Conservation (phyloP, 495 filamentous ascomycete species). For the Tuber microsphaerosporum region DNA sequence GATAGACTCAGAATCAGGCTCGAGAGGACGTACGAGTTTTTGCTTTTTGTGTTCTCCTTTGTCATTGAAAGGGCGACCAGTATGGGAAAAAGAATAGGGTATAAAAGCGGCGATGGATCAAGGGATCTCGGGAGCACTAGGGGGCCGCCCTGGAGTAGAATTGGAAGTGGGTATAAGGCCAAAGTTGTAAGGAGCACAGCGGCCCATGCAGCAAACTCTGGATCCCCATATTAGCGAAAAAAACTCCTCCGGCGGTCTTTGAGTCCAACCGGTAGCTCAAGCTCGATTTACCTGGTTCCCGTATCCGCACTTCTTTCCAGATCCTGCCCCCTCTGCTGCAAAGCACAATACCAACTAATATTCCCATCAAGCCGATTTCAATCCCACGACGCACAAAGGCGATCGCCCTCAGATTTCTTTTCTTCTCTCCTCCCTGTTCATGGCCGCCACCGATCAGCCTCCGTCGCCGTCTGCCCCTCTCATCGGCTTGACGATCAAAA, state of each 20-base stretch:
- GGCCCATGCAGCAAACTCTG: conserved; percentile 29
- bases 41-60: conserved; percentile 48
- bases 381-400: conserved; percentile 36
- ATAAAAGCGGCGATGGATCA: conserved; percentile 85
- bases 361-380: conserved; percentile 35
- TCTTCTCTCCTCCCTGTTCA: conserved; percentile 13
- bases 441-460: conserved; percentile 8
- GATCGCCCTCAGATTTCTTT: conserved; percentile 27
- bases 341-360: conserved; percentile 33
- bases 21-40: conserved; percentile 51
- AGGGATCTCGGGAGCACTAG: conserved; percentile 49
- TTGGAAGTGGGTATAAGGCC: conserved; percentile 28
- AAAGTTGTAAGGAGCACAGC: conserved; percentile 19
- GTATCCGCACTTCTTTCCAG: conserved; percentile 30
- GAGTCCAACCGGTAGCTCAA: conserved; percentile 2
- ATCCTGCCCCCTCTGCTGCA: conserved; percentile 28
- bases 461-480: conserved; percentile 23
- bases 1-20: conserved; percentile 77
- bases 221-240: neutral
- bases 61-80: conserved; percentile 72
- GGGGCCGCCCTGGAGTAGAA: conserved; percentile 22
- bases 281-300: conserved; percentile 28
- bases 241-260: neutral
- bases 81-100: conserved; percentile 69
- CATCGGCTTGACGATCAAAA: conserved; percentile 17